Conservation (phyloP, 768 basidiomycete genomes). For the Boletus insuetus region DNA sequence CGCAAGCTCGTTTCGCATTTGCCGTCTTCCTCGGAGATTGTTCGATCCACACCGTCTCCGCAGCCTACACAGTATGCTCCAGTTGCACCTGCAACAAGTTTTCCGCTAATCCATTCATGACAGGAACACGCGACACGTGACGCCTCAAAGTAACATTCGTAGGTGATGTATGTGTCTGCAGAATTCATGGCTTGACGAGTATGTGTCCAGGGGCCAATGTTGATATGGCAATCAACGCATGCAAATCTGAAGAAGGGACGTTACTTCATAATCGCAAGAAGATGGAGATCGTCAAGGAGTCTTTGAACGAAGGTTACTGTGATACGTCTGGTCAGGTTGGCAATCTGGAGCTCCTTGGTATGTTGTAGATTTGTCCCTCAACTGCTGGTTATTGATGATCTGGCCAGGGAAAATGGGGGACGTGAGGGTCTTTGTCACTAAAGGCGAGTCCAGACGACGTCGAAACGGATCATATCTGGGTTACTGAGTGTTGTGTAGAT, state of each 20-base stretch:
- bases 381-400: slow-evolving; percentile 1
- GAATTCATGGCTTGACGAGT: neutral
- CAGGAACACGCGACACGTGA: slow-evolving; percentile 31
- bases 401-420: slow-evolving; percentile 55
- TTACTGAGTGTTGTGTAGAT: slow-evolving; percentile 40
- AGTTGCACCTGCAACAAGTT: neutral
- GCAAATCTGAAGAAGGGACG: slow-evolving; percentile 62
- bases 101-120: neutral
- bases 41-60: slow-evolving; percentile 12
- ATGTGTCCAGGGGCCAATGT: slow-evolving; percentile 51
- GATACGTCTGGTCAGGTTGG: slow-evolving; percentile 66
- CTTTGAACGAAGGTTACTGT: slow-evolving; percentile 79
- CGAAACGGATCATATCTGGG: neutral
- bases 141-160: slow-evolving; percentile 46
- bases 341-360: slow-evolving; percentile 63
- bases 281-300: slow-evolving; percentile 72
- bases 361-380: slow-evolving; percentile 12
- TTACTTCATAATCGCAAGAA: slow-evolving; percentile 61
- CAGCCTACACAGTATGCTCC: slow-evolving; percentile 19
- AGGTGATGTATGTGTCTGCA: slow-evolving; percentile 3
- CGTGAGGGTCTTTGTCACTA: slow-evolving; percentile 60
- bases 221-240: slow-evolving; percentile 69
- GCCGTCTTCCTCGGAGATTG: slow-evolving; percentile 17
- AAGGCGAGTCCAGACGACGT: slow-evolving; percentile 41
- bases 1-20: slow-evolving; percentile 26